phyloP scores from a whole-genome alignment of 371 early-diverging fungal species.

The Mucor plumbeus region DNA sequence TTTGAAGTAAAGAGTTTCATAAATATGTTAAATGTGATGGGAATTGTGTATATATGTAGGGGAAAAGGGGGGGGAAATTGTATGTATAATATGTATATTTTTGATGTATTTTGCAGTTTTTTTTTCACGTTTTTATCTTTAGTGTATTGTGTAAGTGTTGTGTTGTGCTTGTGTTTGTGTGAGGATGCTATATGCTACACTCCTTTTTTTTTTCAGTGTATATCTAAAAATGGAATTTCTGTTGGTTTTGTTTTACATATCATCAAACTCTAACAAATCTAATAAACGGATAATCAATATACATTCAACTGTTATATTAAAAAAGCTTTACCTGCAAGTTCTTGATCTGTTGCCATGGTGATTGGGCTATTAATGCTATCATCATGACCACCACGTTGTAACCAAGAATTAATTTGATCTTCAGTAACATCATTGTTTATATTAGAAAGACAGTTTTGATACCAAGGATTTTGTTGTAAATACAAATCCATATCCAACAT shows the following conservation, averaged over 20 bases:
- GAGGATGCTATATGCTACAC: conserved; percentile 2
- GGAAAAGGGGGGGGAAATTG: background rate
- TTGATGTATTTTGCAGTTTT: conserved; percentile 9
- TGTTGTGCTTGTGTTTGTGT: background rate
- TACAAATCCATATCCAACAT: conserved; percentile 19
- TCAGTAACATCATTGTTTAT: conserved; percentile 30
- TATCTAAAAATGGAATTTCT: background rate
- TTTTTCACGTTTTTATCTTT: conserved; percentile 9
- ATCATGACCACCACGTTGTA: conserved; percentile 31
- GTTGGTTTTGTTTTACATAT: conserved; percentile 7
- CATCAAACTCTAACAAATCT: conserved; percentile 31
- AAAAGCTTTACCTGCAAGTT: conserved; percentile 25
- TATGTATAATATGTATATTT: conserved; percentile 5
- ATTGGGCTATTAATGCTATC: conserved; percentile 23
- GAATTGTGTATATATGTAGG: background rate
- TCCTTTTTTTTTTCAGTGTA: background rate
- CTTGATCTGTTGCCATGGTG: conserved; percentile 39
- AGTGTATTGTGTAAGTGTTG: background rate
- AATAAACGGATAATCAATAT: background rate
- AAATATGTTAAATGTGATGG: conserved; percentile 2
- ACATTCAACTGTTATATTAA: background rate
- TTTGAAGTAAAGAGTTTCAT: background rate
- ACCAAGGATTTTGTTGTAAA: conserved; percentile 1
- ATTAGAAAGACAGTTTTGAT: background rate
- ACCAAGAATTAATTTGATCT: conserved; percentile 36